Conservation (phyloP, 768 basidiomycete species). For the Leccinum subtestaceum region DNA sequence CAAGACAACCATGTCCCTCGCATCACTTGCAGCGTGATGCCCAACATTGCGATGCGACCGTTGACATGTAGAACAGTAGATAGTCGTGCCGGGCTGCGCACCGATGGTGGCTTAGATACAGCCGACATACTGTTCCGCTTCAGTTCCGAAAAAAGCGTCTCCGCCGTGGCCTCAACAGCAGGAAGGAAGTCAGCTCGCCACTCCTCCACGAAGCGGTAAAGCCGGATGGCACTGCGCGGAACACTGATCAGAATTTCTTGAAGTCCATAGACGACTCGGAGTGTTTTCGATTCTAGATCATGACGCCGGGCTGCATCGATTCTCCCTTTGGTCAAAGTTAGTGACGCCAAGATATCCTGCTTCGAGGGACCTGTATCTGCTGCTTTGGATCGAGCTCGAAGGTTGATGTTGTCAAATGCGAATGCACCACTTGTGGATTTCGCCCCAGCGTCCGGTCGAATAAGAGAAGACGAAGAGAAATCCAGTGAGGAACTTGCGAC, state of each 20-base stretch:
- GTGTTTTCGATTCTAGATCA: conserved; percentile 40
- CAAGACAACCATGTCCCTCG: too few relatives aligned
- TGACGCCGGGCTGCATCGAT: conserved; percentile 46
- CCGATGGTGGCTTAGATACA: too few relatives aligned
- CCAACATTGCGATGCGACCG: too few relatives aligned
- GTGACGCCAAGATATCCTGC: conserved; percentile 60
- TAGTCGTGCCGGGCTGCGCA: too few relatives aligned
- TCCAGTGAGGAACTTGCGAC: conserved; percentile 40
- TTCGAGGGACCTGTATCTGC: conserved; percentile 39
- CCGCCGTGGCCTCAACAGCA: too few relatives aligned
- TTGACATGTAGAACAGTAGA: too few relatives aligned
- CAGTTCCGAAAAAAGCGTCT: too few relatives aligned
- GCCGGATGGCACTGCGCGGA: conserved; percentile 58
- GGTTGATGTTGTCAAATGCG: conserved; percentile 46
- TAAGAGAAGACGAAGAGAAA: conserved; percentile 23
- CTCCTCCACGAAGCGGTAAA: too few relatives aligned
- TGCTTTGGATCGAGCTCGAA: conserved; percentile 55
- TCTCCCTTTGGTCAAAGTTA: conserved; percentile 47
- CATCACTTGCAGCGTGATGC: too few relatives aligned
- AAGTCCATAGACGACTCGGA: conserved; percentile 45
- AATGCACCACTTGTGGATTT: conserved; percentile 48
- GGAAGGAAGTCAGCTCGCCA: too few relatives aligned
- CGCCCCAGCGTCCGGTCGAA: conserved; percentile 19
- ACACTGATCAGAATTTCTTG: conserved; percentile 53
- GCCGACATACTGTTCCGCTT: too few relatives aligned